Evolutionary conservation across 306 rosid species (phyloP).

Genomic region (Cicer arietinum): DNA sequence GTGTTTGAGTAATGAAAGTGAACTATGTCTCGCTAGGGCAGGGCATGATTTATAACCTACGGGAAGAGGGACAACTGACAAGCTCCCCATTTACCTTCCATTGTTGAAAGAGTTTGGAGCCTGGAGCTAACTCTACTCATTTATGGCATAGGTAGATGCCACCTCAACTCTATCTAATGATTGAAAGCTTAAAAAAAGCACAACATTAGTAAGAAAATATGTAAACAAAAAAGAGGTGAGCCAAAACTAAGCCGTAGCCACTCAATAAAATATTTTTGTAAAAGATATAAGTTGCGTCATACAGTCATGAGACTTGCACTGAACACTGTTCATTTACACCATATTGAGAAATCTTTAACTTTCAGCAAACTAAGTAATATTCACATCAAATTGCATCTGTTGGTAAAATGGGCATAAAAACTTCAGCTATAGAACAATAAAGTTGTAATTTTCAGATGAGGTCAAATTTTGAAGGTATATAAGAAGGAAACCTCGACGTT

Average conservation of each 20-base stretch:
- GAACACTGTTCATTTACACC: conserved; percentile 33
- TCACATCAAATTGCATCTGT: conserved; percentile 34
- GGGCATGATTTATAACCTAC: not conserved
- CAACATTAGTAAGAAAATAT: not conserved
- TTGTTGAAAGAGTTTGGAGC: conserved; percentile 8
- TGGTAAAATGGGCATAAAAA: conserved; percentile 2
- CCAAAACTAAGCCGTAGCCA: conserved; percentile 2
- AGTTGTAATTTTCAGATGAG: conserved; percentile 12
- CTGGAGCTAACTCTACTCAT: not conserved
- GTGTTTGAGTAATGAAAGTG: not conserved
- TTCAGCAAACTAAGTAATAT: conserved; percentile 23
- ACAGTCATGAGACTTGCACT: not conserved
- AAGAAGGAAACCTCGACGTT: conserved; percentile 79
- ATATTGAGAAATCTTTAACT: conserved; percentile 21
- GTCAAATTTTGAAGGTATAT: conserved; percentile 19
- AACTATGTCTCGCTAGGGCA: not conserved
- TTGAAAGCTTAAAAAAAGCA: not conserved
- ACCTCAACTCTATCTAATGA: not conserved
- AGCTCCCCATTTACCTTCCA: not conserved
- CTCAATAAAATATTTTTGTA: not conserved
- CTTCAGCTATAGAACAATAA: not conserved
- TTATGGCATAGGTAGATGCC: not conserved
- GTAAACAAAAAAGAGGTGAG: not conserved
- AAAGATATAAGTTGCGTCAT: conserved; percentile 3
- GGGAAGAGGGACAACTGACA: not conserved